Conservation (phyloP, 768 basidiomycete species). For the Baorangia bicolor region DNA sequence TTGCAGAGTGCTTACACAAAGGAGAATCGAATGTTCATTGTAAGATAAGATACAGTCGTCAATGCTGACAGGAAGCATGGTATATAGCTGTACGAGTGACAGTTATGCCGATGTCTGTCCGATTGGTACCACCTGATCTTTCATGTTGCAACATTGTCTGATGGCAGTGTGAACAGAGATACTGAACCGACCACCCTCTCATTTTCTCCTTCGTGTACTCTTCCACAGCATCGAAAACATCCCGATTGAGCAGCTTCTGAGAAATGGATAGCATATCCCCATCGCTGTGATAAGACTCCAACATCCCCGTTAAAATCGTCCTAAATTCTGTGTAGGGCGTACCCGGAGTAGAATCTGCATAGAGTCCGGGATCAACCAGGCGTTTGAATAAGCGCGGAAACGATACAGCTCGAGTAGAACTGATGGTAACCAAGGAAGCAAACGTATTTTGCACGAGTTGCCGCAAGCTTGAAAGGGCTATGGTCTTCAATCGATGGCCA, state of each 20-base stretch:
- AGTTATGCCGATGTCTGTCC: slow-evolving; percentile 34
- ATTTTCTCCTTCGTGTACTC: slow-evolving; percentile 54
- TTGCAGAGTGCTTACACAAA: not conserved
- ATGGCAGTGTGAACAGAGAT: slow-evolving; percentile 53
- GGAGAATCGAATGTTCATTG: not conserved
- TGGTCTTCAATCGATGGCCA: slow-evolving; percentile 21
- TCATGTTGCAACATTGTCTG: slow-evolving; percentile 39
- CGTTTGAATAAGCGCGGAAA: slow-evolving; percentile 93
- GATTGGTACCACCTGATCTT: slow-evolving; percentile 13
- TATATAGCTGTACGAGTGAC: slow-evolving; percentile 62
- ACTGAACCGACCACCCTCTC: slow-evolving; percentile 60
- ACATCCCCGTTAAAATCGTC: slow-evolving; percentile 88
- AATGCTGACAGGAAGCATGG: slow-evolving; percentile 46
- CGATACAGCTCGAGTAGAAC: slow-evolving; percentile 75
- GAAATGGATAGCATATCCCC: slow-evolving; percentile 88
- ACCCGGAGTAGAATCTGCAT: slow-evolving; percentile 47
- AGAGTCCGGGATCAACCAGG: slow-evolving; percentile 71
- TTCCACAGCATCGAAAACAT: slow-evolving; percentile 74
- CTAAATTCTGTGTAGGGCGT: slow-evolving; percentile 89
- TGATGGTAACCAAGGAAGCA: slow-evolving; percentile 77
- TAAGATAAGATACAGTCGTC: slow-evolving; percentile 11
- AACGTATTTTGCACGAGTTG: slow-evolving; percentile 83
- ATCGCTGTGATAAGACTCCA: slow-evolving; percentile 91
- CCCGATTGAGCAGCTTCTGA: slow-evolving; percentile 75
- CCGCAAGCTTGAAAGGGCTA: slow-evolving; percentile 53